Base-by-base conservation (phyloP, 2,329 filamentous ascomycete species). In the Neofusicoccum sp. region DNA sequence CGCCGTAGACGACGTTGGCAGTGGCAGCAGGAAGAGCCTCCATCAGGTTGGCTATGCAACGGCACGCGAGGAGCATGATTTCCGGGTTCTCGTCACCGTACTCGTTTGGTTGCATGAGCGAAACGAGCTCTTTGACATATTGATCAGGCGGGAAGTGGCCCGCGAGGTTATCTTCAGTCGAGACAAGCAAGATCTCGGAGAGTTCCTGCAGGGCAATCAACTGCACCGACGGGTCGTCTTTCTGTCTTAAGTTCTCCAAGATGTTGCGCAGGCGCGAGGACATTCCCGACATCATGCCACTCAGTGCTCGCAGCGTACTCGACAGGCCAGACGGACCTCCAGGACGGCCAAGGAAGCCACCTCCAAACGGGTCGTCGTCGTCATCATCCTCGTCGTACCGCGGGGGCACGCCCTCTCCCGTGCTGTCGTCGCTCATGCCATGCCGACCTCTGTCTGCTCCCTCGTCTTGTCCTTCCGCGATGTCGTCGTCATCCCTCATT, bases 31-130 rank as follows among this genome's bases (percentile, higher is more conserved):
- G 93, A 31, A 99, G 80, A 28, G 93, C 96, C 74, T 99, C 95
- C 95, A 99, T 99, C 60, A 99, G 77, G 73, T 99, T 98, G 62
- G 95, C 95, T 68, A 99, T 84, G 75, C 91, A 98, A 63, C 96
- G 89, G 72, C 95, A 99, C 20, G 95, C 93, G 63, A 98, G 82
- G 11, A 99, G 86, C 93, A 98, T 98, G 63, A 98, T 91, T 74
- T 99, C 95, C 0, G 93, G 90, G 67, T 96, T 97, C 72, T 96
- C 92, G 68, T 96, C 91, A 24, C 87, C 88, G 65, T 90, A 86
- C 61, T 96, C 91, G 70, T 90, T 91, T 2, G 91, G 89, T 68
- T 96, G 89, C 95, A 99, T 98, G 67, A 99, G 79, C 11, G 83
- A 78, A 49, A 99, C 92, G 57, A 99, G 81, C 76, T 99, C 95